Percentiles rank a stretch among this genome's conserved stretches.
Conservation (phyloP, 1,139 yeast genomes). For the Blastobotrys elegans region DNA sequence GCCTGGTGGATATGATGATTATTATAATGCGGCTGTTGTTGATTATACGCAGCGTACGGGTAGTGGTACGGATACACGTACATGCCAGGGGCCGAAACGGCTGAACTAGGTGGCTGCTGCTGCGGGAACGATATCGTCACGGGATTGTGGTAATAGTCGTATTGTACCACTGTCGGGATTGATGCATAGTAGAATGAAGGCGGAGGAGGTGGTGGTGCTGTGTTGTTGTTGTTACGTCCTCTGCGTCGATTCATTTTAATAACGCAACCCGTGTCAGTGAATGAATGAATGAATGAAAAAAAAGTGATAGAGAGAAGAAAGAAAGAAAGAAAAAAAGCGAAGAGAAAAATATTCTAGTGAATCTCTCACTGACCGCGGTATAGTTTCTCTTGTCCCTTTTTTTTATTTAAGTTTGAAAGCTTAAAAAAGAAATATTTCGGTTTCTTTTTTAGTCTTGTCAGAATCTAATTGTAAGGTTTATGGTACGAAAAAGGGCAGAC, state of each 20-base stretch:
- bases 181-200: neutral
- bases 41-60: neutral
- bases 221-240: neutral
- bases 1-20: neutral
- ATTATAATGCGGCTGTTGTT: neutral
- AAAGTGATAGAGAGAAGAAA: neutral
- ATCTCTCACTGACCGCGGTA: too few species aligned
- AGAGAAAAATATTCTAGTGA: too few species aligned
- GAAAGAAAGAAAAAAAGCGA: neutral
- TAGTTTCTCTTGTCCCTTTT: too few species aligned
- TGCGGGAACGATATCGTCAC: constrained; percentile 1
- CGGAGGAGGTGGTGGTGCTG: neutral
- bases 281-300: neutral
- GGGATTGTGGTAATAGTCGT: neutral
- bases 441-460: too few species aligned
- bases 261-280: neutral
- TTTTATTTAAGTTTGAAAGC: too few species aligned
- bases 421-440: too few species aligned
- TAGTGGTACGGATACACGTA: constrained; percentile 3
- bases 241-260: neutral
- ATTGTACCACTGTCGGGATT: neutral
- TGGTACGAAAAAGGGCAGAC: too few species aligned
- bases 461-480: too few species aligned
- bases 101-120: neutral
- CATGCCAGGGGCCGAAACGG: neutral